A percentile compares a stretch with the other conserved stretches of the same genome.
phyloP scores from a whole-genome alignment of 441 rosid species.

The Sinapis alba region DNA sequence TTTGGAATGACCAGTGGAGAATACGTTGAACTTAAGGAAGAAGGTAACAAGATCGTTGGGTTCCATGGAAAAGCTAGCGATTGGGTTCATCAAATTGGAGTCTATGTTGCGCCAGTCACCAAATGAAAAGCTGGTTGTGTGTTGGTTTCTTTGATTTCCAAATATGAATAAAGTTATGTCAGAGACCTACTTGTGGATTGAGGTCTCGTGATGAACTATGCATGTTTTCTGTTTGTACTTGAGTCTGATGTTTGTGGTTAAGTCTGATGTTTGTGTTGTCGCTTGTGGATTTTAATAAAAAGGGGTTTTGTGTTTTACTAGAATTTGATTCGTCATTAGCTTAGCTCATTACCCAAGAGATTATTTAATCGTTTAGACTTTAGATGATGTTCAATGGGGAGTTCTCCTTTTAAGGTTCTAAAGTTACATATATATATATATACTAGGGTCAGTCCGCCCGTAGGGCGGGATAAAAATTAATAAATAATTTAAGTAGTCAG shows the following conservation, averaged over 20 bases:
- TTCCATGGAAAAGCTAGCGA: background rate
- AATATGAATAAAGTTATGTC: background rate
- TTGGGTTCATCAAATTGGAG: slow-evolving; percentile 22
- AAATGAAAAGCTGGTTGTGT: background rate
- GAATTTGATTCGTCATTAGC: background rate
- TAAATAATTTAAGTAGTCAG: no score
- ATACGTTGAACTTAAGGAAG: background rate
- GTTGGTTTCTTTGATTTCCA: background rate
- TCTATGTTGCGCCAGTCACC: slow-evolving; percentile 19
- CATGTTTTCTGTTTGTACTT: background rate
- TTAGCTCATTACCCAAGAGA: no score
- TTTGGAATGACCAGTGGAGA: background rate
- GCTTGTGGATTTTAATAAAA: background rate
- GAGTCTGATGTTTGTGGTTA: background rate
- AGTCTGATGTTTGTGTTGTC: background rate
- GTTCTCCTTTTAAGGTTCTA: no score
- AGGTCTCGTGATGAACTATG: slow-evolving; percentile 4
- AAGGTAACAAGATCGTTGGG: background rate
- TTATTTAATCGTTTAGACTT: no score
- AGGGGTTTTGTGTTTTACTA: background rate
- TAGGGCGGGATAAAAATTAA: no score
- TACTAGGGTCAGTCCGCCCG: no score
- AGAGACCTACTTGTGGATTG: background rate
- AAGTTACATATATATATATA: no score
- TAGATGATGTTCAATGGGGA: no score